phyloP scores from a whole-genome alignment of 2,329 filamentous ascomycete genomes.

The Fusarium floridanum region DNA sequence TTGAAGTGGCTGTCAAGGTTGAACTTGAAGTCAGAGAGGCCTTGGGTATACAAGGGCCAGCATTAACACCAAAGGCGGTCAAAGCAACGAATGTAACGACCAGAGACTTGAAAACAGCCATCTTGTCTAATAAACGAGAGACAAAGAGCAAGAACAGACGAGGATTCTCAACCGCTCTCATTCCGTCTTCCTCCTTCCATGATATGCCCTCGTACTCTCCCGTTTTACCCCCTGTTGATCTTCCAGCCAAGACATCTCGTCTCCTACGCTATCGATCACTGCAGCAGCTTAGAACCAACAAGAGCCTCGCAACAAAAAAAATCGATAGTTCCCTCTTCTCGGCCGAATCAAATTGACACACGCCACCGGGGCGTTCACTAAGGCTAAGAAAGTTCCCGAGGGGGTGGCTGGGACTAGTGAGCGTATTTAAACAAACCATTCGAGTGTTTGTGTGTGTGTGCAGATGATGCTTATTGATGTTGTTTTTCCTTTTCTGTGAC shows the following conservation, averaged over 20 bases:
- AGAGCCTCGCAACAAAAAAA: background rate
- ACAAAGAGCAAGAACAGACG: background rate
- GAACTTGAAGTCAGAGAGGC: background rate
- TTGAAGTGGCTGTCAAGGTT: background rate
- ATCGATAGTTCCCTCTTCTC: background rate
- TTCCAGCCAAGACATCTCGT: background rate
- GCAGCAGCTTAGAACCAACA: background rate
- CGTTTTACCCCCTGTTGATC: slow-evolving; percentile 4
- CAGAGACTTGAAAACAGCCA: background rate
- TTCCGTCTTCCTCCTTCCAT: background rate
- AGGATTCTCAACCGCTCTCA: background rate
- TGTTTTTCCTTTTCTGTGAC: background rate
- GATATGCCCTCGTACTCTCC: background rate
- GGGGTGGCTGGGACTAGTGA: background rate
- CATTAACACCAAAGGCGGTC: background rate
- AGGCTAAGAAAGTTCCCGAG: background rate
- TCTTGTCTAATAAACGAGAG: background rate
- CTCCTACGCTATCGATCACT: background rate
- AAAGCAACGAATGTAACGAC: background rate
- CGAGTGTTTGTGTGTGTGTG: background rate
- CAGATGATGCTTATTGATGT: background rate
- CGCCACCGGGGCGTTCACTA: background rate
- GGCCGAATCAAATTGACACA: background rate
- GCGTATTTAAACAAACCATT: background rate
- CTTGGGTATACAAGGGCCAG: background rate